These are phyloP conservation scores for Neurospora sublineolata DNA, from an alignment of 495 filamentous ascomycete genomes.

Conservation along the genomic window DNA sequence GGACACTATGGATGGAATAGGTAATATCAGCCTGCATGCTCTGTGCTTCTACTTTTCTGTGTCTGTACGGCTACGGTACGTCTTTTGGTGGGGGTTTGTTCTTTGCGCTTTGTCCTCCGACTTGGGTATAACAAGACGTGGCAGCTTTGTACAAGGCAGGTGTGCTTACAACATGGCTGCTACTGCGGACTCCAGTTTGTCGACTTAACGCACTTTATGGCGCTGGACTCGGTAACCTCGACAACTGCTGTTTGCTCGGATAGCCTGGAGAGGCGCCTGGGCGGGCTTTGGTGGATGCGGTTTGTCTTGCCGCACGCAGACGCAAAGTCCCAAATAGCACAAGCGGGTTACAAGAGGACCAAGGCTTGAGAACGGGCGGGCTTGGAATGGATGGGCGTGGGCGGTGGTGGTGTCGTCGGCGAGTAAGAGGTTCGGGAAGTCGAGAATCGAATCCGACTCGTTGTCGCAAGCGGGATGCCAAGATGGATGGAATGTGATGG, in stretches of 20 bases:
- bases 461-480: neutral
- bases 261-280: neutral
- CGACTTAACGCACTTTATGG: neutral
- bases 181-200: neutral
- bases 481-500: neutral
- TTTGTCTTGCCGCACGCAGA: neutral
- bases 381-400: neutral
- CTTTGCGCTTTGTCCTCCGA: neutral
- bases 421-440: neutral
- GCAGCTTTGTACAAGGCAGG: neutral
- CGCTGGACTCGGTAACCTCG: neutral
- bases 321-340: neutral
- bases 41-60: neutral
- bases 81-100: neutral
- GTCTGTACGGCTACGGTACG: neutral
- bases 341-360: neutral
- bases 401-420: neutral
- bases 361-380: neutral
- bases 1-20: constrained; percentile 43
- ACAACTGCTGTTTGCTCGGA: neutral
- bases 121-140: neutral
- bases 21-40: neutral
- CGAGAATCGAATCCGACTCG: neutral
- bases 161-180: neutral
- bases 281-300: neutral